Percentiles rank a stretch among this genome's conserved stretches.
phyloP scores from a whole-genome alignment of 129 eudicot genomes.

The Artemisia argyi region DNA sequence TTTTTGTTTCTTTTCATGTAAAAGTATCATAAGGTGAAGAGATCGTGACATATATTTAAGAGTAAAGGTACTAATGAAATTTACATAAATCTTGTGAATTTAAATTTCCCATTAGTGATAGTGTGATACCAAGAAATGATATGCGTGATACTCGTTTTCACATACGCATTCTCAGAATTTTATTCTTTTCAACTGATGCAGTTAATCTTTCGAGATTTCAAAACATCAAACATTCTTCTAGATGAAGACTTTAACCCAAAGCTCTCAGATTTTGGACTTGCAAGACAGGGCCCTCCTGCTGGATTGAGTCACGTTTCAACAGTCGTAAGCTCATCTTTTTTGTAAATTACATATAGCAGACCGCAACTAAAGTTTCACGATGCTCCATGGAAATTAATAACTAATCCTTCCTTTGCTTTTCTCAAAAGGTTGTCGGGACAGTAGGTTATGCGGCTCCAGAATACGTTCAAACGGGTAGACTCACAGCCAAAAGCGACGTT shows the following conservation, averaged over 20 bases:
- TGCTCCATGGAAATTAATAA: neutral
- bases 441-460: constrained; percentile 94
- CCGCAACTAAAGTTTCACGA: neutral
- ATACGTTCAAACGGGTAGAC: constrained; percentile 75
- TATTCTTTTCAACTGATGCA: constrained; percentile 25
- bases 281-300: constrained; percentile 86
- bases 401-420: neutral
- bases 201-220: constrained; percentile 88
- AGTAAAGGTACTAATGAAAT: constrained; percentile 1
- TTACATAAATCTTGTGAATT: neutral
- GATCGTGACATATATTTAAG: neutral
- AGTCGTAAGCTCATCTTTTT: constrained; percentile 49
- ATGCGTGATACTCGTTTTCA: neutral
- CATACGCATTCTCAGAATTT: neutral
- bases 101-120: neutral
- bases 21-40: neutral
- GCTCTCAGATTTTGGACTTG: constrained; percentile 91
- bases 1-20: too few species aligned
- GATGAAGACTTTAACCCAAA: constrained; percentile 85
- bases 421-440: constrained; percentile 76
- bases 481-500: constrained; percentile 85
- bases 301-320: constrained; percentile 81
- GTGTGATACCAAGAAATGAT: neutral
- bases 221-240: constrained; percentile 78
- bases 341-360: neutral